A percentile compares a stretch with the other conserved stretches of the same genome.
Conservation (phyloP, 2,329 filamentous ascomycete genomes). For the Simplicillium sp. region DNA sequence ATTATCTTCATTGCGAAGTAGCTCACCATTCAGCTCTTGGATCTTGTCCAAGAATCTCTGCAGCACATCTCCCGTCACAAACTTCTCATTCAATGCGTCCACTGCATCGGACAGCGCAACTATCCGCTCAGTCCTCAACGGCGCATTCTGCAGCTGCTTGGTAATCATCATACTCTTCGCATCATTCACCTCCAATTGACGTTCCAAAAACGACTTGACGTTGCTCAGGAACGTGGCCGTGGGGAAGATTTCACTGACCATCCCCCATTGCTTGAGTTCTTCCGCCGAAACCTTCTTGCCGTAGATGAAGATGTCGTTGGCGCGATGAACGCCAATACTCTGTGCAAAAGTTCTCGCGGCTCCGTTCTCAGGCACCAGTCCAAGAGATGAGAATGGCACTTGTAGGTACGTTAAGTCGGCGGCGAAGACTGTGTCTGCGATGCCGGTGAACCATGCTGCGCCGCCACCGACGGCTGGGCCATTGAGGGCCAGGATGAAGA, state of each 20-base stretch:
- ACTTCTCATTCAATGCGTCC: conserved; percentile 1
- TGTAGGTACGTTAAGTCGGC: background rate
- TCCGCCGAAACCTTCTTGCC: conserved; percentile 1
- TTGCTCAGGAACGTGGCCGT: background rate
- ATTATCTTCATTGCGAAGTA: too few relatives aligned
- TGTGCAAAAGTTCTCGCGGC: background rate
- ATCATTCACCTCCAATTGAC: conserved; percentile 3
- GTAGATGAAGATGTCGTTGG: conserved; percentile 5
- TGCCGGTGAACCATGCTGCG: conserved; percentile 4
- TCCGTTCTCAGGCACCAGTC: conserved; percentile 5
- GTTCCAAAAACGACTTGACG: conserved; percentile 1
- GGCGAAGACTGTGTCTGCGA: conserved; percentile 4
- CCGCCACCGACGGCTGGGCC: conserved; percentile 5
- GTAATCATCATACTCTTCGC: conserved; percentile 4
- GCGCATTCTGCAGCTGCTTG: conserved; percentile 1
- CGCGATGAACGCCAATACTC: conserved; percentile 3
- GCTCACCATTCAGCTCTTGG: background rate
- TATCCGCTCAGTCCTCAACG: conserved; percentile 2
- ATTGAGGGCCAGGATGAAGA: conserved; percentile 4
- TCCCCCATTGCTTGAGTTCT: conserved; percentile 1
- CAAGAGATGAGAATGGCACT: conserved; percentile 2
- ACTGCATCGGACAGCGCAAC: conserved; percentile 2
- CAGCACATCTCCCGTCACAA: background rate
- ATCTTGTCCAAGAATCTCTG: background rate
- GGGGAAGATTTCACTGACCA: conserved; percentile 1